phyloP scores from a whole-genome alignment of 2,329 filamentous ascomycete species.

The Rugonectria rugulosa region DNA sequence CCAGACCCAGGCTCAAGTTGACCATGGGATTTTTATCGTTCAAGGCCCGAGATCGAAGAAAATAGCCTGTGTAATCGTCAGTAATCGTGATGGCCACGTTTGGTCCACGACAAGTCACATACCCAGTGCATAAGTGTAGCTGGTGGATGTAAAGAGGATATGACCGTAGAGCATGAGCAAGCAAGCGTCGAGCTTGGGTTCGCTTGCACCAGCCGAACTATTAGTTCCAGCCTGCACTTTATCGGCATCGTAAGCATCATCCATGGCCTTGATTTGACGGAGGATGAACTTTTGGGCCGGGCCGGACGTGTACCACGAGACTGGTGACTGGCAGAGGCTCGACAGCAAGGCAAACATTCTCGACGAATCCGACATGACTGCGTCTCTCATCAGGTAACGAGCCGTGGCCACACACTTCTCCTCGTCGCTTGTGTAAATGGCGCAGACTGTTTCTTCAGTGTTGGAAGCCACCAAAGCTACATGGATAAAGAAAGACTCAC shows the following conservation, averaged over 20 bases:
- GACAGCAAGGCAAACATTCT: constrained; percentile 84
- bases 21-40: constrained; percentile 80
- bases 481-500: constrained; percentile 50
- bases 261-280: constrained; percentile 89
- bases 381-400: constrained; percentile 85
- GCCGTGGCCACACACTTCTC: constrained; percentile 76
- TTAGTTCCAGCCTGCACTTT: constrained; percentile 37
- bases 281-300: constrained; percentile 90
- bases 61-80: constrained; percentile 67
- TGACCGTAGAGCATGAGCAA: constrained; percentile 90
- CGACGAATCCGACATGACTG: constrained; percentile 83
- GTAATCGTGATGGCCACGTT: background rate
- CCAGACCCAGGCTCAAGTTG: constrained; percentile 80
- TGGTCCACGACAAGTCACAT: constrained; percentile 34
- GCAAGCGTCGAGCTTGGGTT: constrained; percentile 70
- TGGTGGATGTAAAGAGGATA: constrained; percentile 83
- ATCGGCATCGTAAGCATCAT: constrained; percentile 63
- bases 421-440: constrained; percentile 80
- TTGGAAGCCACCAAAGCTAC: constrained; percentile 19
- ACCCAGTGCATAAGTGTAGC: constrained; percentile 84
- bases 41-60: constrained; percentile 77
- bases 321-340: constrained; percentile 75
- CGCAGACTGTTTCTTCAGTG: constrained; percentile 74
- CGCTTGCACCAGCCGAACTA: constrained; percentile 4
- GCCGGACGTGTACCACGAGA: constrained; percentile 79